These are phyloP conservation scores for Nemania bipapillata DNA, from an alignment of 2,329 filamentous ascomycete genomes.

Conservation along the genomic window DNA sequence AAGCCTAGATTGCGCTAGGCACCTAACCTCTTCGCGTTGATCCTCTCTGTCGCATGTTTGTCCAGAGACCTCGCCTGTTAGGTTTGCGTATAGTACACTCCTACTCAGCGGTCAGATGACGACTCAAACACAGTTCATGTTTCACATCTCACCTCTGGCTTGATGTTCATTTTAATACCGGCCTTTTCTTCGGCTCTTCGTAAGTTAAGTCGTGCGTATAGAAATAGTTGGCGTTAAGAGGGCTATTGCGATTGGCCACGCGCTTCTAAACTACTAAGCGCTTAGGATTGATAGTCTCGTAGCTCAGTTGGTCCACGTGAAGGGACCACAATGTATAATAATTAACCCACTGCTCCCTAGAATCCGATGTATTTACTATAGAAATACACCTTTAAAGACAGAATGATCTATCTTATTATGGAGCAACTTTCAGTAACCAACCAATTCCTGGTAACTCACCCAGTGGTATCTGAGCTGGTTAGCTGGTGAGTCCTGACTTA, in stretches of 20 bases:
- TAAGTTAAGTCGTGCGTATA: neutral
- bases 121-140: constrained; percentile 10
- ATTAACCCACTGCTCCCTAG: no score
- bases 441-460: neutral
- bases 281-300: no score
- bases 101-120: neutral
- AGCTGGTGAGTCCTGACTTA: neutral
- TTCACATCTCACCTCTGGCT: constrained; percentile 14
- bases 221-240: neutral
- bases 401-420: neutral
- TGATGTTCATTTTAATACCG: neutral
- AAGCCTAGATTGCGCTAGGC: no score
- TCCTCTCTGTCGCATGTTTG: constrained; percentile 6
- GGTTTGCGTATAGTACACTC: constrained; percentile 10
- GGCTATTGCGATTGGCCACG: neutral
- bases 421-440: neutral
- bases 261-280: neutral
- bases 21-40: constrained; percentile 3
- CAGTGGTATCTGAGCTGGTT: neutral
- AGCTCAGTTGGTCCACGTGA: no score
- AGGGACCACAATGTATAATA: no score
- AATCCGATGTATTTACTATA: neutral
- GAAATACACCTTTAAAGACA: neutral
- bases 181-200: neutral
- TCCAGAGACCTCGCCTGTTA: neutral